A percentile compares a stretch with the other conserved stretches of the same genome.
Evolutionary conservation across 805 yeast genomes (phyloP).

Genomic region (Soucietia sequanensis): DNA sequence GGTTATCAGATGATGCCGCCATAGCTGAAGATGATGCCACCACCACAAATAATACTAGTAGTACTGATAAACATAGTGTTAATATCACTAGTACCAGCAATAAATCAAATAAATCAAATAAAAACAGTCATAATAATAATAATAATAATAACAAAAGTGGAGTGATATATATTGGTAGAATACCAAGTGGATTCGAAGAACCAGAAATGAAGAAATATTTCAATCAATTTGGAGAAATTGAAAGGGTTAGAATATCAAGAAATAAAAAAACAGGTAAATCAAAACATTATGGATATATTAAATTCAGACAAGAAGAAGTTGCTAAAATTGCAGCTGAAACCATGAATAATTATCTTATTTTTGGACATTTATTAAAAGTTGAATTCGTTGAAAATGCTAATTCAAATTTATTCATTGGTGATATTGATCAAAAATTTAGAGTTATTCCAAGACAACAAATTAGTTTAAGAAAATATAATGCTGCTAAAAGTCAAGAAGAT

Average conservation of each 20-base stretch:
- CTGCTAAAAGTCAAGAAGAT: constrained; percentile 53
- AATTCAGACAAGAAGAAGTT: constrained; percentile 69
- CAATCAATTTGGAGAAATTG: constrained; percentile 84
- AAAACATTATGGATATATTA: constrained; percentile 89
- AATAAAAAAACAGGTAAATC: constrained; percentile 88
- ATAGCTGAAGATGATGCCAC: constrained; percentile 26
- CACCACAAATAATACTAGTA: constrained; percentile 12
- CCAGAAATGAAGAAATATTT: constrained; percentile 76
- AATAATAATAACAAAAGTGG: constrained; percentile 42
- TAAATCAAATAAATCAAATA: constrained; percentile 11
- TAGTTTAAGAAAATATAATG: constrained; percentile 52
- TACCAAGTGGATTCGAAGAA: constrained; percentile 92
- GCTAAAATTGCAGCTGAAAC: constrained; percentile 91
- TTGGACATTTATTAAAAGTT: constrained; percentile 79
- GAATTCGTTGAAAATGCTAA: constrained; percentile 54
- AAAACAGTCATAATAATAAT: constrained; percentile 20
- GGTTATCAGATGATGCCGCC: constrained; percentile 11
- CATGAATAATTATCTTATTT: constrained; percentile 89
- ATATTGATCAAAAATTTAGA: constrained; percentile 54
- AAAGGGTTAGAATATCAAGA: constrained; percentile 77
- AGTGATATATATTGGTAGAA: constrained; percentile 84
- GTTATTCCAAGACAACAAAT: constrained; percentile 60
- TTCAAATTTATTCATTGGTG: constrained; percentile 53
- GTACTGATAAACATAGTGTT: constrained; percentile 12
- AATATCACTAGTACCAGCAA: constrained; percentile 6